Conservation (phyloP, 1,284 basidiomycete genomes). For the Coniophora puteana region DNA sequence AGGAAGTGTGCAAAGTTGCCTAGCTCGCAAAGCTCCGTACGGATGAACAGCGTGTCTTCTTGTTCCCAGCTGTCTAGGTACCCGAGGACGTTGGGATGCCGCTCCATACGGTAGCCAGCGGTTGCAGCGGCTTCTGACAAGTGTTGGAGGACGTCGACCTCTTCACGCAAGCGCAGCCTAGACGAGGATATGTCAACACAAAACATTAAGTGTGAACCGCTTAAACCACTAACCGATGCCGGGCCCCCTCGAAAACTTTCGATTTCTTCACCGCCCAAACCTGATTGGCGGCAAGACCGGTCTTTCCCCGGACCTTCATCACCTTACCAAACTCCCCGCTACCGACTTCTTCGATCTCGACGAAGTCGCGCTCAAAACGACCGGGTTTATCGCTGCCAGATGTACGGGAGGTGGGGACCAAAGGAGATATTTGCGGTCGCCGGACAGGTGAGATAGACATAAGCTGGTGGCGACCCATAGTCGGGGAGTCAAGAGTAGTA, state of each 20-base stretch:
- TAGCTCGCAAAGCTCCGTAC: constrained; percentile 91
- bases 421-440: constrained; percentile 13
- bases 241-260: constrained; percentile 87
- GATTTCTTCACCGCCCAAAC: constrained; percentile 94
- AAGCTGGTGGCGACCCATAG: constrained; percentile 22
- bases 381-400: constrained; percentile 36
- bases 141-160: constrained; percentile 90
- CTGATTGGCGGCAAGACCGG: constrained; percentile 38
- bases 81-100: constrained; percentile 81
- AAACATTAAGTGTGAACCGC: constrained; percentile 8
- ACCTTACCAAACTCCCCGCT: constrained; percentile 95
- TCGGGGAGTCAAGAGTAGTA: constrained; percentile 35
- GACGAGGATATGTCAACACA: constrained; percentile 11
- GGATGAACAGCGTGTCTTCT: constrained; percentile 85
- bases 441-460: constrained; percentile 16
- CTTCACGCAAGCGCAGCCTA: constrained; percentile 88
- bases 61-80: constrained; percentile 98
- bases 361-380: constrained; percentile 76
- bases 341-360: constrained; percentile 80
- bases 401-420: constrained; percentile 11
- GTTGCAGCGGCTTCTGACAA: constrained; percentile 50
- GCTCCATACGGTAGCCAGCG: constrained; percentile 24
- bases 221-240: constrained; percentile 71
- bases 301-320: constrained; percentile 81
- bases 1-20: constrained; percentile 93